Evolutionary conservation across 2,329 filamentous ascomycete genomes (phyloP).

Genomic region (Dactylellina haptotyla): DNA sequence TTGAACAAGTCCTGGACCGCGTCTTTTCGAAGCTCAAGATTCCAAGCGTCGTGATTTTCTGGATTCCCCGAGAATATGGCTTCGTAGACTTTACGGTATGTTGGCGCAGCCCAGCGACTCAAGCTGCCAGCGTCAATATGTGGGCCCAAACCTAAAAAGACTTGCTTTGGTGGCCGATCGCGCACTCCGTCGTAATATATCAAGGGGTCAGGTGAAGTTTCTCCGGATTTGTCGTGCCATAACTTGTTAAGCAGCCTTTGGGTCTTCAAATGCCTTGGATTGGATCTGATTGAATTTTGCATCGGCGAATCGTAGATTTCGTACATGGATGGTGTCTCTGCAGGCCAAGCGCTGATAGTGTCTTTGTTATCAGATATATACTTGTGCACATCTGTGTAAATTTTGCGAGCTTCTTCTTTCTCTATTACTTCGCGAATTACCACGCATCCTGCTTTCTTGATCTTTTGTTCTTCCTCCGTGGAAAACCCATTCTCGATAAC

Average conservation of each 20-base stretch:
- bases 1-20: slow-evolving; percentile 61
- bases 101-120: slow-evolving; percentile 62
- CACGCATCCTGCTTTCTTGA: slow-evolving; percentile 59
- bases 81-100: slow-evolving; percentile 61
- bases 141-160: slow-evolving; percentile 63
- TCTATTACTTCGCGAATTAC: slow-evolving; percentile 57
- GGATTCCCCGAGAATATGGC: slow-evolving; percentile 61
- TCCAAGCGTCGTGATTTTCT: slow-evolving; percentile 61
- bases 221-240: slow-evolving; percentile 59
- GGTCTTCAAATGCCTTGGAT: slow-evolving; percentile 61
- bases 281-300: slow-evolving; percentile 61
- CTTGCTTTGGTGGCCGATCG: slow-evolving; percentile 61
- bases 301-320: slow-evolving; percentile 62
- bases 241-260: slow-evolving; percentile 62
- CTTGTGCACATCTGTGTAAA: slow-evolving; percentile 59
- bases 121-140: slow-evolving; percentile 64
- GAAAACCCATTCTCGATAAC: slow-evolving; percentile 57
- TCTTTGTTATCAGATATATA: slow-evolving; percentile 60
- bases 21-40: slow-evolving; percentile 60
- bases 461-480: slow-evolving; percentile 56
- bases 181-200: slow-evolving; percentile 62
- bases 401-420: slow-evolving; percentile 55
- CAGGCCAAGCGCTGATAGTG: slow-evolving; percentile 60
- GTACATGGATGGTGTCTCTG: slow-evolving; percentile 62
- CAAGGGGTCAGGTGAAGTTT: slow-evolving; percentile 60